Percentiles rank a stretch among this genome's conserved stretches.
These are phyloP conservation scores for Musa beccarii DNA, from an alignment of 176 grass and related monocot species.

Conservation along the genomic window DNA sequence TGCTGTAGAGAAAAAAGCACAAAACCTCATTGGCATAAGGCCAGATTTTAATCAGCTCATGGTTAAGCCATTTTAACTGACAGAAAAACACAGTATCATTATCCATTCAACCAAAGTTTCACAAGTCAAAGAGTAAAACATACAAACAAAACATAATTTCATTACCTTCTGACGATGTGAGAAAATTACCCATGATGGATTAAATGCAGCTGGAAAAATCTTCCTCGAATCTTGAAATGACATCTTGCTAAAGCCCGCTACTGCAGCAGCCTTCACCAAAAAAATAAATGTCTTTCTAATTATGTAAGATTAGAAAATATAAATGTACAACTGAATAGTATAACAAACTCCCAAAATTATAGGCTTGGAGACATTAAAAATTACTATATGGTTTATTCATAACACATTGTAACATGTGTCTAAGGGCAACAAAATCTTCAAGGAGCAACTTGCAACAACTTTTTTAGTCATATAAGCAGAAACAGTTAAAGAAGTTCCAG, in stretches of 20 bases:
- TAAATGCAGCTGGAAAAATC: slow-evolving; percentile 56
- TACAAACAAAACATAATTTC: no score
- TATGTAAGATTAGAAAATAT: no score
- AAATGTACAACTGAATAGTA: no score
- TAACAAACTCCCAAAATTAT: no score
- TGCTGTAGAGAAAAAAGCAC: slow-evolving; percentile 14
- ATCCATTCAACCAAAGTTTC: no score
- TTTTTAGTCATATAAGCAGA: no score
- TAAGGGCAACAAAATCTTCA: no score
- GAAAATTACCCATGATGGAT: slow-evolving; percentile 96
- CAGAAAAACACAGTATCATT: slow-evolving; percentile 12
- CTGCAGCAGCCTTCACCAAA: slow-evolving; percentile 41
- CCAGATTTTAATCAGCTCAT: slow-evolving; percentile 70
- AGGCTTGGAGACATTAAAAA: no score
- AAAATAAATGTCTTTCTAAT: neutral
- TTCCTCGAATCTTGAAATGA: slow-evolving; percentile 67
- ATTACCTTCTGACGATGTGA: slow-evolving; percentile 60
- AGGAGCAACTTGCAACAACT: no score
- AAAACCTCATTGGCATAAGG: slow-evolving; percentile 60
- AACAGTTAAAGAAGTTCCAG: no score
- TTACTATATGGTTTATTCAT: no score
- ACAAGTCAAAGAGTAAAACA: slow-evolving; percentile 31
- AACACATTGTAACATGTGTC: no score
- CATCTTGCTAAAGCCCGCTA: slow-evolving; percentile 62
- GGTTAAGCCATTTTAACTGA: slow-evolving; percentile 93